phyloP scores from a whole-genome alignment of 2,329 filamentous ascomycete species.

The Stemphylium beticola region DNA sequence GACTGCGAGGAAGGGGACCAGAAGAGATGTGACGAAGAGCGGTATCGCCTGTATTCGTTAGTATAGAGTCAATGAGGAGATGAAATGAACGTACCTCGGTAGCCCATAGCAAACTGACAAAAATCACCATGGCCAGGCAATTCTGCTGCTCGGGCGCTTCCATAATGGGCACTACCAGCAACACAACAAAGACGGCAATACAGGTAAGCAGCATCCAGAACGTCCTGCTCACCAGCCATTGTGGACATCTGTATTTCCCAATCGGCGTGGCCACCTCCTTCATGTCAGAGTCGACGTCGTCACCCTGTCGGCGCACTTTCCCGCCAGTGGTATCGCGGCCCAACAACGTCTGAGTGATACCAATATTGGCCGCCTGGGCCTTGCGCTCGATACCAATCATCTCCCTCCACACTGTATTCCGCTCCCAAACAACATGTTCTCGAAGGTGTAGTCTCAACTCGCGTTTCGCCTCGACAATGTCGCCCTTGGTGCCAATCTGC shows the following conservation, averaged over 20 bases:
- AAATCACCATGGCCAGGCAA: conserved; percentile 89
- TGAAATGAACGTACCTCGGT: conserved; percentile 71
- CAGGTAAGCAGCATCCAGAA: conserved; percentile 78
- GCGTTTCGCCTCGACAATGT: conserved; percentile 76
- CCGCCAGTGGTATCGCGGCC: conserved; percentile 73
- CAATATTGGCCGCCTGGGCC: conserved; percentile 90
- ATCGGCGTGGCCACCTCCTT: conserved; percentile 81
- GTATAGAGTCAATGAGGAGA: neutral
- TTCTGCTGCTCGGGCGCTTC: conserved; percentile 90
- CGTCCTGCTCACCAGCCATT: conserved; percentile 82
- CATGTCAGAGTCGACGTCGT: conserved; percentile 70
- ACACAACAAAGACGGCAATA: conserved; percentile 72
- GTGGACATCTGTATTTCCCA: conserved; percentile 75
- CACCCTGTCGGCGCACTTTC: conserved; percentile 79
- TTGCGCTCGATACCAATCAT: conserved; percentile 98
- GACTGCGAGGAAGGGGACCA: conserved; percentile 93
- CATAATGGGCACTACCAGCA: conserved; percentile 83
- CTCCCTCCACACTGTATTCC: conserved; percentile 98
- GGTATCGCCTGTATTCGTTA: conserved; percentile 76
- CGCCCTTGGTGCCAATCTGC: conserved; percentile 80
- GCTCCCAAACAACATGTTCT: conserved; percentile 98
- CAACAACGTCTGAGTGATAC: conserved; percentile 76
- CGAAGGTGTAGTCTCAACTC: conserved; percentile 89
- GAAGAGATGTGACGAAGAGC: conserved; percentile 91
- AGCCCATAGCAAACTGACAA: conserved; percentile 94